Evolutionary conservation across 2,329 filamentous ascomycete species (phyloP), one percentile per base, ranked within the genome.

Genomic region (Cercospora brassicicola): DNA sequence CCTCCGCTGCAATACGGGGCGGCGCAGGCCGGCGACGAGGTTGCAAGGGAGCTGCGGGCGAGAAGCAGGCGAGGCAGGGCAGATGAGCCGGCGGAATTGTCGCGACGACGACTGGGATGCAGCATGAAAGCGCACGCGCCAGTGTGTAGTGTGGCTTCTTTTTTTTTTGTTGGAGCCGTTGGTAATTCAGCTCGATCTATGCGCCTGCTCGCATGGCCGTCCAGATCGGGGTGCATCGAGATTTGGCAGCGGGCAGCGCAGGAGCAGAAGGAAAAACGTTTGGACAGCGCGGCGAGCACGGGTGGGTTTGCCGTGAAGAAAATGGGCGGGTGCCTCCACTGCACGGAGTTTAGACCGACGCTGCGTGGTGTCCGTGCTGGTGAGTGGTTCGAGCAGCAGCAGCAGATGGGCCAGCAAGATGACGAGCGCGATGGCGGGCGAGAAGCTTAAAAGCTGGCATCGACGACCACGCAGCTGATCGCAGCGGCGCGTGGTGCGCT

Each of bases 41-140:
- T 42, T n/a, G 36, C 36, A 42, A 39, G 36, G 36, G 36, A n/a
- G 36, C 36, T n/a, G 36, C 15, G 36, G 15, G 48, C 48, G 26
- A 13, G 48, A 53, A 11, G 30, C 15, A 48, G 33, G 59, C 36
- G 36, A 30, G 59, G 23, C 36, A 48, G 59, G 33, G 33, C 59
- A 61, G 59, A 61, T 28, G 31, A 28, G 36, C 59, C 20, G 59
- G 31, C 59, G 59, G 59, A 61, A 48, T n/a, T 23, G 33, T 30
- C 23, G 59, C 36, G 59, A 61, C 20, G 59, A 48, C 30, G 59
- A 45, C 59, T 42, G 42, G 59, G 59, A 45, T 48, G 23, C 23
- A 31, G 23, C n/a, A 56, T 56, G 51, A 23, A 30, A 28, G 51
- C n/a, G 51, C 18, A 39, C 33, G 7, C 33, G 33, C 33, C 33